Conservation (phyloP, 2,329 filamentous ascomycete species). For the Aspergillus ochraceoroseus region DNA sequence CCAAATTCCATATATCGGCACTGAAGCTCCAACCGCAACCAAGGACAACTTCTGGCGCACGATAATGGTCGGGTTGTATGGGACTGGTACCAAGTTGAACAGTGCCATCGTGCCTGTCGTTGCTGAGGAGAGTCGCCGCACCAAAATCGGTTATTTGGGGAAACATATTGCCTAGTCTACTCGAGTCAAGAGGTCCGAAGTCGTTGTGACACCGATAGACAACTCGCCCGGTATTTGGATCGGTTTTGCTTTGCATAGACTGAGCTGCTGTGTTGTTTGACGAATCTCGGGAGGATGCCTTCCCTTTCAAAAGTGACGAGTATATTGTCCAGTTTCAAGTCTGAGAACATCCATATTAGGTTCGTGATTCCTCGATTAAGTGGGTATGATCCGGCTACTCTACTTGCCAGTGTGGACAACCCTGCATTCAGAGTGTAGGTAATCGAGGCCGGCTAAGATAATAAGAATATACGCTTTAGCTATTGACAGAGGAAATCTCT, state of each 20-base stretch:
- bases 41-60: constrained; percentile 34
- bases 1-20: constrained; percentile 38
- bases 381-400: constrained; percentile 30
- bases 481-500: constrained; percentile 24
- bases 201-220: constrained; percentile 22
- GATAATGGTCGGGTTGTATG: constrained; percentile 40
- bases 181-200: constrained; percentile 16
- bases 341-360: constrained; percentile 16
- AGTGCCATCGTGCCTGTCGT: background rate
- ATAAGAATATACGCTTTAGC: constrained; percentile 31
- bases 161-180: constrained; percentile 13
- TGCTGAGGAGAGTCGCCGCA: constrained; percentile 1
- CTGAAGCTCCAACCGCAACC: constrained; percentile 31
- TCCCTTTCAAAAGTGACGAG: constrained; percentile 30
- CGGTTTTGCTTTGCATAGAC: constrained; percentile 13
- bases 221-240: constrained; percentile 1
- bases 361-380: background rate
- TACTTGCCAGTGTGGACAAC: constrained; percentile 9
- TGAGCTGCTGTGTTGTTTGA: constrained; percentile 20
- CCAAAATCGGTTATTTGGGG: constrained; percentile 23
- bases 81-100: constrained; percentile 16
- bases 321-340: constrained; percentile 43
- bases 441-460: constrained; percentile 41
- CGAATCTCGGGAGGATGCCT: constrained; percentile 13
- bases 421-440: constrained; percentile 38